A percentile compares a stretch with the other conserved stretches of the same genome.
Conservation (phyloP, 2,329 filamentous ascomycete species). For the Xylaria sp. region DNA sequence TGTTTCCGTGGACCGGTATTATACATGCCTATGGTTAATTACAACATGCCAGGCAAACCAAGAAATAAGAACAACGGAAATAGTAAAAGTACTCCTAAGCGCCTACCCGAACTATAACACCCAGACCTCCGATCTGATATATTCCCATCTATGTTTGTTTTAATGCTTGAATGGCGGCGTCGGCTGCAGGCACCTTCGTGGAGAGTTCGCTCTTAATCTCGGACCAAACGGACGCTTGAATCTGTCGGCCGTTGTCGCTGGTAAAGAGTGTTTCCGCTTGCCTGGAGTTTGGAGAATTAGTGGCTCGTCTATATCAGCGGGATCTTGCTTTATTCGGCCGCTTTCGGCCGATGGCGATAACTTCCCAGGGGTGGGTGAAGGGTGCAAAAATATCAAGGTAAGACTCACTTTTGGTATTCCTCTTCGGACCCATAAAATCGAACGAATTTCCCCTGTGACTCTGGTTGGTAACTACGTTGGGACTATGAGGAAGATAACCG, state of each 20-base stretch:
- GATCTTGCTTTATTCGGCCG: background rate
- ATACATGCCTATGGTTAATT: background rate
- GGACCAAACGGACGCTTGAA: slow-evolving; percentile 32
- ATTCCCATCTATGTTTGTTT: background rate
- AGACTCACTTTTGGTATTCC: slow-evolving; percentile 30
- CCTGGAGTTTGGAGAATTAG: slow-evolving; percentile 11
- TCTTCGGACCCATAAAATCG: slow-evolving; percentile 34
- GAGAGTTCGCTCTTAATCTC: slow-evolving; percentile 36
- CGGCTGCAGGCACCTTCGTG: slow-evolving; percentile 31
- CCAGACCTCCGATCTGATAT: no score
- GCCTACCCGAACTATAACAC: no score
- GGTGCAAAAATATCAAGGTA: background rate
- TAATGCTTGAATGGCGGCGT: slow-evolving; percentile 1
- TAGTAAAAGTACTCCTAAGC: no score
- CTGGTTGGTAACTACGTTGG: background rate
- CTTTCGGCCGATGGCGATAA: background rate
- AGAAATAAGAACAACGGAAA: no score
- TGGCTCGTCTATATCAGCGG: background rate
- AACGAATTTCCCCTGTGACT: slow-evolving; percentile 34
- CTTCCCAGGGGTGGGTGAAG: no score
- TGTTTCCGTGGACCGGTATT: no score
- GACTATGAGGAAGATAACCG: background rate
- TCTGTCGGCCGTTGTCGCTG: slow-evolving; percentile 26
- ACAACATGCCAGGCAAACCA: background rate
- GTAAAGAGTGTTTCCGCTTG: slow-evolving; percentile 21